Evolutionary conservation across 306 rosid genomes (phyloP), one percentile per base, ranked within the genome.

Genomic region (Lablab purpureus): DNA sequence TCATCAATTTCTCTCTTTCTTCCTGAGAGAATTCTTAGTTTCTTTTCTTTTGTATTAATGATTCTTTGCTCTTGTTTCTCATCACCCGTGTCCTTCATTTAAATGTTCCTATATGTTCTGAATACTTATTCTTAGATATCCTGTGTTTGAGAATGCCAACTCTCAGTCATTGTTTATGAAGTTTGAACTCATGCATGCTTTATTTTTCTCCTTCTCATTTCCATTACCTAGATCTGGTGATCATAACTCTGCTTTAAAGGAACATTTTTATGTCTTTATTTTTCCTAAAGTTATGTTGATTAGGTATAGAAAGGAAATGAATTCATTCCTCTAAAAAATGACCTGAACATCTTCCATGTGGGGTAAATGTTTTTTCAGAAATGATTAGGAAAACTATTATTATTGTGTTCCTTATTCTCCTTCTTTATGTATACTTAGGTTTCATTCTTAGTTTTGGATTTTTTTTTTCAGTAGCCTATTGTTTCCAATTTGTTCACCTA

Each of bases 1-100:
- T 2, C 4, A 30, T 30, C 34, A 30, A 70, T 70, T 18, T 84
- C 82, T 73, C 73, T 67, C 74, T 52, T 74, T 79, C 74, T 69
- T 79, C 79, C 81, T 30, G 65, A 72, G 85, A 54, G 69, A 71
- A 28, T 77, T n/a, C 40, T 28, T 60, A 50, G 77, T 72, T 71
- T 25, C 36, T 43, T 77, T 77, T 47, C 13, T 21, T 77, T 56
- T 21, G 19, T 67, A 67, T 60, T 30, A n/a, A 22, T 51, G 45
- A 12, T 32, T 43, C 65, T 49, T 68, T 40, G 10, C 50, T 46
- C 72, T 66, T 9, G 37, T 30, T 77, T 73, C 22, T 65, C 23
- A 49, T 5, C 54, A 19, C n/a, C 47, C 19, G 27, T 70, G 15
- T 19, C 85, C 56, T 25, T 40, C 65, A 52, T 41, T 72, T n/a